Conservation (phyloP, 805 yeast genomes). For the Cyberlindnera suaveolens region DNA sequence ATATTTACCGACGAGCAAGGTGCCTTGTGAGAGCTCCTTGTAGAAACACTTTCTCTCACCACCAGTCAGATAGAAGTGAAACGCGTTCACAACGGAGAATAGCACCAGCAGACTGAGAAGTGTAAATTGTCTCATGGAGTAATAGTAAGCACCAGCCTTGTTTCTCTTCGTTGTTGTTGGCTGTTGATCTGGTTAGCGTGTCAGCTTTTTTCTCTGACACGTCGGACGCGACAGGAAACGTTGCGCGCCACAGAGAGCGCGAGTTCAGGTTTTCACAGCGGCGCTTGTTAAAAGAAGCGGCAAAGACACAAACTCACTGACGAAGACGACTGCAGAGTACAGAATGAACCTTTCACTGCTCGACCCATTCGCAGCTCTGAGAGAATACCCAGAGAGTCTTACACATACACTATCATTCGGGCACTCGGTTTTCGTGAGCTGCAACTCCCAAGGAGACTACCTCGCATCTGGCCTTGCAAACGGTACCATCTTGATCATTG, state of each 20-base stretch:
- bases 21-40: slow-evolving; percentile 45
- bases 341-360: slow-evolving; percentile 72
- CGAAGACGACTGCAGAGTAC: neutral
- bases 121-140: slow-evolving; percentile 11
- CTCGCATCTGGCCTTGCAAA: slow-evolving; percentile 73
- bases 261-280: neutral
- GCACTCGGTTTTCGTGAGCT: slow-evolving; percentile 60
- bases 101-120: slow-evolving; percentile 13
- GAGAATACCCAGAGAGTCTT: slow-evolving; percentile 86
- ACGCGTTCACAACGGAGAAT: slow-evolving; percentile 27
- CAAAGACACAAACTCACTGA: neutral
- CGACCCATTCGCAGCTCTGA: slow-evolving; percentile 88
- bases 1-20: slow-evolving; percentile 44
- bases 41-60: slow-evolving; percentile 50
- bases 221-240: neutral
- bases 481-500: slow-evolving; percentile 71
- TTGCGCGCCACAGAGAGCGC: neutral
- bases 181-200: slow-evolving; percentile 1
- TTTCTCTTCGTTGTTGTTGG: neutral
- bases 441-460: slow-evolving; percentile 75
- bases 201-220: slow-evolving; percentile 4
- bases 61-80: slow-evolving; percentile 47
- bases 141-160: neutral
- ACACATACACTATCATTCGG: slow-evolving; percentile 64
- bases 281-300: neutral